phyloP scores from a whole-genome alignment of 2,329 filamentous ascomycete genomes.

The Coniochaeta sp. region DNA sequence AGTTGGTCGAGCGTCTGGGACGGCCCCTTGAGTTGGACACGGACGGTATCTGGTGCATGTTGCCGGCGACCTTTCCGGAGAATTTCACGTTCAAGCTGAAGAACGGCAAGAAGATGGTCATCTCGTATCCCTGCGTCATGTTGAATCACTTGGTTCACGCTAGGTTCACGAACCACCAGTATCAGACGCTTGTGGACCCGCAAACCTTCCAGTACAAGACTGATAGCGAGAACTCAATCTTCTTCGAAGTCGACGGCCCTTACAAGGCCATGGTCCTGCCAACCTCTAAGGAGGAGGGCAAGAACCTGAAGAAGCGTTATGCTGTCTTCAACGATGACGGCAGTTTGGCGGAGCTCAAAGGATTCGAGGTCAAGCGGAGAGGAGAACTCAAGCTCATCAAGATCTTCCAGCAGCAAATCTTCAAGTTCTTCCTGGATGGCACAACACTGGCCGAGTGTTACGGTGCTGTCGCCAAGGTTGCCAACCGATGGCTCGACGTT shows the following conservation, averaged over 20 bases:
- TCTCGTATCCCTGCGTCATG: slow-evolving; percentile 98
- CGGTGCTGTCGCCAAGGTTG: slow-evolving; percentile 82
- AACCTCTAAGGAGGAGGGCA: slow-evolving; percentile 97
- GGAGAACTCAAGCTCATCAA: slow-evolving; percentile 99
- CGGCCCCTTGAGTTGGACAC: slow-evolving; percentile 92
- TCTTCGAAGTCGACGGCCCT: slow-evolving; percentile 97
- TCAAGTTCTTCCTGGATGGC: slow-evolving; percentile 97
- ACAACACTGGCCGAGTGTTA: slow-evolving; percentile 85
- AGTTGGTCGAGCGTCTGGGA: slow-evolving; percentile 88
- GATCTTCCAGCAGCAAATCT: slow-evolving; percentile 98
- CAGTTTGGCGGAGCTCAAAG: slow-evolving; percentile 89
- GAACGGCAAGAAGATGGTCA: slow-evolving; percentile 91
- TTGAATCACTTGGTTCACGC: slow-evolving; percentile 94
- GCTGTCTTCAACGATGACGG: slow-evolving; percentile 99
- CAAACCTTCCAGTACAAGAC: slow-evolving; percentile 86
- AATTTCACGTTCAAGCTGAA: slow-evolving; percentile 93
- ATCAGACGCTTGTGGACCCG: slow-evolving; percentile 79
- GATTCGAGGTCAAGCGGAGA: slow-evolving; percentile 94
- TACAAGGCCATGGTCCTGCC: slow-evolving; percentile 97
- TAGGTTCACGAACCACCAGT: slow-evolving; percentile 94
- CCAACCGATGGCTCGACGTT: slow-evolving; percentile 95
- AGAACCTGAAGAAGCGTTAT: slow-evolving; percentile 98
- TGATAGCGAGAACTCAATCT: slow-evolving; percentile 97
- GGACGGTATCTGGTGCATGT: slow-evolving; percentile 99
- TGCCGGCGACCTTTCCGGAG: slow-evolving; percentile 91